Base-by-base conservation (phyloP, 768 basidiomycete genomes). In the Lactarius trivialis region DNA sequence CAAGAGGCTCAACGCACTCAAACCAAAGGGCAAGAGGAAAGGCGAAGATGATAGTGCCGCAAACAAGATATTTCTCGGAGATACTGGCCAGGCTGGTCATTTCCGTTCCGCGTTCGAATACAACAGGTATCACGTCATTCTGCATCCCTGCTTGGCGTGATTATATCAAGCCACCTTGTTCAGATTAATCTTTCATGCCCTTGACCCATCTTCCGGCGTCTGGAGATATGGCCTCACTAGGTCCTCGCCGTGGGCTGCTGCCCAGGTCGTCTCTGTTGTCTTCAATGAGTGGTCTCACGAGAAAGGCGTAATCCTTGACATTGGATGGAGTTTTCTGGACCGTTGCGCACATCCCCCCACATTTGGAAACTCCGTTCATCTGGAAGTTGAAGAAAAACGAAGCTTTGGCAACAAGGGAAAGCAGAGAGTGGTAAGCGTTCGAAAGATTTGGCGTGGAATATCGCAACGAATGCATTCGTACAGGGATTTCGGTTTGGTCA, bases 221-320 rank as follows among this genome's bases (percentile, higher is more conserved):
- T 52, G 58, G 39, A 57, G 26, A 58, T 67, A 65, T 34, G 57
- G 66, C 30, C 48, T 67, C 41, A 55, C 15, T 5, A 32, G 58
- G 19, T 51, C 65, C 37, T 48, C 49, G 21, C 32, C 52, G 33
- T 63, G 60, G 58, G 45, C 55, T 30, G 28, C 53, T 30, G 56
- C 30, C 2, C 49, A 54, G 15, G 41, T 66, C 49, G 24, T 60
- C 34, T 58, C 67, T 9, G 32, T 67, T 33, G 55, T 59, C 34
- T 60, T 63, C 54, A 67, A 67, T 5, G 58, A 55, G 26, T 66
- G 65, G 67, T 49, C 41, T 24, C 55, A 63, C 28, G 60, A 60
- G 45, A 60, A 55, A 49, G 57, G 61, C 34, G 59, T 56, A 21
- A 30, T 66, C 32, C 51, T 67, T 8, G 67, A 67, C 37, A 45